Percentiles rank a stretch among this genome's conserved stretches.
phyloP scores from a whole-genome alignment of 2,329 filamentous ascomycete genomes.

The Fusarium duplospermum region DNA sequence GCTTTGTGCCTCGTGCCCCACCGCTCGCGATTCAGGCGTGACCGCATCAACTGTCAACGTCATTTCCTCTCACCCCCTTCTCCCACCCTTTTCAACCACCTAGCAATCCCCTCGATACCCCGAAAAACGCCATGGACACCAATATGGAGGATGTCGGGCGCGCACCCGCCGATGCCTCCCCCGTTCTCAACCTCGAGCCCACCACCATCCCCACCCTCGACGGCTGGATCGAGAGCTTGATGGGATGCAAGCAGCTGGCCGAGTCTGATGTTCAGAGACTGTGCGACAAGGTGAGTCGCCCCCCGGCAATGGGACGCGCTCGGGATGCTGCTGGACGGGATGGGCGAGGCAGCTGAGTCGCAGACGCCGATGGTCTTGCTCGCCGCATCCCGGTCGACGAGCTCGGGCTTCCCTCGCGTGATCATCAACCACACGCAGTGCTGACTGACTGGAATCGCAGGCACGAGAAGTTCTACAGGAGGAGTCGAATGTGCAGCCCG shows the following conservation, averaged over 20 bases:
- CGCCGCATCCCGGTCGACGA: slow-evolving; percentile 22
- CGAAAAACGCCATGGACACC: slow-evolving; percentile 78
- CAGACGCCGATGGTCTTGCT: neutral
- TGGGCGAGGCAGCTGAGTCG: neutral
- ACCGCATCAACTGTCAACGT: slow-evolving; percentile 47
- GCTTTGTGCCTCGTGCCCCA: slow-evolving; percentile 47
- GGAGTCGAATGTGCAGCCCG: slow-evolving; percentile 98
- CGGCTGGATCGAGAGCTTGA: slow-evolving; percentile 98
- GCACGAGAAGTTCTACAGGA: slow-evolving; percentile 96
- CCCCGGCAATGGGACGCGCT: neutral
- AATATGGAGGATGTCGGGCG: slow-evolving; percentile 99
- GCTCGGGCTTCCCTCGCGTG: slow-evolving; percentile 46
- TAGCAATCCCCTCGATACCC: slow-evolving; percentile 29
- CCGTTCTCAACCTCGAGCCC: slow-evolving; percentile 76
- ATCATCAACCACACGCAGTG: slow-evolving; percentile 33
- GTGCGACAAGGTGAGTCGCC: slow-evolving; percentile 85
- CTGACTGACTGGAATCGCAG: slow-evolving; percentile 63
- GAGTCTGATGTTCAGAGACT: slow-evolving; percentile 95
- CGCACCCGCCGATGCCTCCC: slow-evolving; percentile 81
- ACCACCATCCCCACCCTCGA: slow-evolving; percentile 93
- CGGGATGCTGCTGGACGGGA: neutral
- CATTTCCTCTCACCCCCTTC: slow-evolving; percentile 37
- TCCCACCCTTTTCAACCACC: slow-evolving; percentile 15
- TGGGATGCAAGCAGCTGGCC: slow-evolving; percentile 97
- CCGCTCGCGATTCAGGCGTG: slow-evolving; percentile 46